These are phyloP conservation scores for Neopestalotiopsis rosae DNA, from an alignment of 2,329 filamentous ascomycete genomes.

Conservation along the genomic window DNA sequence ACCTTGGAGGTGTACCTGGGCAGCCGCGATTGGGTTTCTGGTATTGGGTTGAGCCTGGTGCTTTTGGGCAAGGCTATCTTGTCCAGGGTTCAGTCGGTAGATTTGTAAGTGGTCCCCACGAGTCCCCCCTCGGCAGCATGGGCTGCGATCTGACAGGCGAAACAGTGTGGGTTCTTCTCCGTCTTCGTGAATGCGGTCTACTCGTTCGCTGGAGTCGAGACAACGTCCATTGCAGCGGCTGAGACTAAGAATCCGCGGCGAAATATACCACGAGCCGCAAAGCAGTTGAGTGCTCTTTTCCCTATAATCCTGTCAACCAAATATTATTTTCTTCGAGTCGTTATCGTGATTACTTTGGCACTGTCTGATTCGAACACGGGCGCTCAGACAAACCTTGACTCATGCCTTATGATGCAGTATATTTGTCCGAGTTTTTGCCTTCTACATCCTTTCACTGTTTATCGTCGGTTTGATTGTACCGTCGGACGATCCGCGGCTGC, in stretches of 20 bases:
- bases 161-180: constrained; percentile 38
- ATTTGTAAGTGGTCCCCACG: constrained; percentile 32
- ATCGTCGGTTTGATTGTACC: constrained; percentile 20
- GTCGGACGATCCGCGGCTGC: constrained; percentile 15
- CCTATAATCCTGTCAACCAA: background rate
- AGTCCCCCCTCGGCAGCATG: background rate
- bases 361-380: too few relatives aligned
- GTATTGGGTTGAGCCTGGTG: constrained; percentile 56
- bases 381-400: background rate
- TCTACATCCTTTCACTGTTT: constrained; percentile 22
- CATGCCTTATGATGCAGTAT: background rate
- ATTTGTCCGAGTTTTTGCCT: constrained; percentile 22
- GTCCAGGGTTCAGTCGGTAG: constrained; percentile 35
- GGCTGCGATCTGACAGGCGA: background rate
- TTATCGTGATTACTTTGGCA: background rate
- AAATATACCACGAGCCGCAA: constrained; percentile 40
- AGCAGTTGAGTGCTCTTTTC: constrained; percentile 4
- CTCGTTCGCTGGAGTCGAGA: constrained; percentile 36
- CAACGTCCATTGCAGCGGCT: constrained; percentile 42
- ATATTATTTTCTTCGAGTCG: background rate
- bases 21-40: constrained; percentile 55
- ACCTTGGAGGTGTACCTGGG: constrained; percentile 54
- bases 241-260: constrained; percentile 43
- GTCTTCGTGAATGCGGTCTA: constrained; percentile 36
- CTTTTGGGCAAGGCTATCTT: constrained; percentile 48